Conservation (phyloP, 2,329 filamentous ascomycete species). For the Arthrobotrys musiformis region DNA sequence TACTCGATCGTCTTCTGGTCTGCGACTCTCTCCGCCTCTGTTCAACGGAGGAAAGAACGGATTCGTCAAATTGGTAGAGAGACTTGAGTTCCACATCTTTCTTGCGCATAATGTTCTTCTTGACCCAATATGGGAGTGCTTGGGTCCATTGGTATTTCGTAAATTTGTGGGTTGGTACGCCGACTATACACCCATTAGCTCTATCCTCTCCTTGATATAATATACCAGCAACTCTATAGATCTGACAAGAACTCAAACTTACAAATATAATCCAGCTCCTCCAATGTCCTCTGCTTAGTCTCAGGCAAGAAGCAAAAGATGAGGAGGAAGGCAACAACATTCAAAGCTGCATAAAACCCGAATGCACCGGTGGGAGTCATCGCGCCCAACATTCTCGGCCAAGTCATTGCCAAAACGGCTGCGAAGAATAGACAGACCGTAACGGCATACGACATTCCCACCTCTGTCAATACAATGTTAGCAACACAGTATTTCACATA, state of each 20-base stretch:
- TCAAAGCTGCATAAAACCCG: constrained; percentile 69
- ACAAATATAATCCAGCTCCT: constrained; percentile 69
- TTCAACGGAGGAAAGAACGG: constrained; percentile 45
- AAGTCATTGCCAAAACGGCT: constrained; percentile 72
- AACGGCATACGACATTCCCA: constrained; percentile 72
- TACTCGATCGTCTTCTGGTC: constrained; percentile 34
- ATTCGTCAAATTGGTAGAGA: constrained; percentile 67
- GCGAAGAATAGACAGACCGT: constrained; percentile 71
- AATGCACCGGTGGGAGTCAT: constrained; percentile 67
- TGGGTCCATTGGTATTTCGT: constrained; percentile 70
- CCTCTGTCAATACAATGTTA: constrained; percentile 57
- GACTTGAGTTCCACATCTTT: constrained; percentile 66
- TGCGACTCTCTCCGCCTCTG: constrained; percentile 35
- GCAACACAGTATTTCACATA: neutral
- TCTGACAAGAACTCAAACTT: constrained; percentile 8
- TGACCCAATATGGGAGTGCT: constrained; percentile 72
- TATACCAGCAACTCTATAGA: neutral
- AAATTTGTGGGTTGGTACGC: constrained; percentile 70
- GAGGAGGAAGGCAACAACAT: constrained; percentile 68
- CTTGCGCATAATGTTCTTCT: constrained; percentile 69
- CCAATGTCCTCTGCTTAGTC: constrained; percentile 69
- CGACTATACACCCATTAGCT: constrained; percentile 66
- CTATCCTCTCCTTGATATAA: neutral
- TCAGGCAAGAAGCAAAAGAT: constrained; percentile 71
- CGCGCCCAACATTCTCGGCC: constrained; percentile 68